Percentiles rank a stretch among this genome's conserved stretches.
These are phyloP conservation scores for Zygoascus ofunaensis DNA, from an alignment of 805 yeast species.

Conservation along the genomic window DNA sequence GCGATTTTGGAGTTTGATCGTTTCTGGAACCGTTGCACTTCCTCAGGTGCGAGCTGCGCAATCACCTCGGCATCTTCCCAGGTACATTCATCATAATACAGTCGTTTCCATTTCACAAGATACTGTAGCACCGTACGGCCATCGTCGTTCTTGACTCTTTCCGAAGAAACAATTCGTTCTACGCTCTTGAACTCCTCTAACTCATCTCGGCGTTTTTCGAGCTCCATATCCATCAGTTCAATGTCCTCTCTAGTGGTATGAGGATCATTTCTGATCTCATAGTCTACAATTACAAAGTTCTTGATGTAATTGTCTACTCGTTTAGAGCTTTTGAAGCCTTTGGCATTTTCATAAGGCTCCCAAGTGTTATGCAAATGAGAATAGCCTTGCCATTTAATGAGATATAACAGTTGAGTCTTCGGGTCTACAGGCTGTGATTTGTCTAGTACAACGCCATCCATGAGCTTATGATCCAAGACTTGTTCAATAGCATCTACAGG, in stretches of 20 bases:
- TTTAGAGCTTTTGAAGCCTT: constrained; percentile 60
- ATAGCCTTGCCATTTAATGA: constrained; percentile 74
- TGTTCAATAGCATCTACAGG: constrained; percentile 34
- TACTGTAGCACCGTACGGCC: constrained; percentile 67
- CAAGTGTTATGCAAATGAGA: constrained; percentile 94
- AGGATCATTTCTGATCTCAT: constrained; percentile 70
- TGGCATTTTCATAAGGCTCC: constrained; percentile 56
- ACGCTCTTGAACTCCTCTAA: constrained; percentile 74
- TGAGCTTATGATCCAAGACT: constrained; percentile 48
- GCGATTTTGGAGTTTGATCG: constrained; percentile 75
- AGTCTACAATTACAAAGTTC: constrained; percentile 62
- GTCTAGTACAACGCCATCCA: constrained; percentile 23
- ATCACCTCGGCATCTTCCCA: constrained; percentile 93
- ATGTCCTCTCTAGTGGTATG: constrained; percentile 81
- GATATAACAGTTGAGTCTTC: constrained; percentile 19
- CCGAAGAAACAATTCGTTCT: constrained; percentile 82
- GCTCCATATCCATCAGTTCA: constrained; percentile 87
- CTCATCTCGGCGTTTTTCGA: constrained; percentile 76
- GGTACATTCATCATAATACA: constrained; percentile 90
- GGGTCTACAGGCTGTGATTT: constrained; percentile 24
- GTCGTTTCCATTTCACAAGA: constrained; percentile 86
- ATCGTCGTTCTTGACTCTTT: constrained; percentile 45
- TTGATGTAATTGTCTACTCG: constrained; percentile 85
- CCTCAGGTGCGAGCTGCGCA: constrained; percentile 73
- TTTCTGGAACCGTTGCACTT: constrained; percentile 74